Evolutionary conservation across 257 asterid species (phyloP).

Genomic region (Salvia miltiorrhiza): DNA sequence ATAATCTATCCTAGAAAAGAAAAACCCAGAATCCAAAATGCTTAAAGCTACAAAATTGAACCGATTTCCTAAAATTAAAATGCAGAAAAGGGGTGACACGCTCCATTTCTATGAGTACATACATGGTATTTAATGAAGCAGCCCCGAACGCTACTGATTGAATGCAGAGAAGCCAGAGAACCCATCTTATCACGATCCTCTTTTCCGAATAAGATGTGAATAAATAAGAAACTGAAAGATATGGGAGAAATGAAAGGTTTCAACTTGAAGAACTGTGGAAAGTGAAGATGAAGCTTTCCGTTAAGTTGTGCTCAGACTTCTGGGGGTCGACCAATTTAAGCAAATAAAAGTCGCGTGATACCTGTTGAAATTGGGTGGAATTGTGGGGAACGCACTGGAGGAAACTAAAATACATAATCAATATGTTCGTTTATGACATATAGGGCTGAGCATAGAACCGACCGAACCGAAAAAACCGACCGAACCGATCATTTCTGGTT

Average conservation of each 20-base stretch:
- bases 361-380: background rate
- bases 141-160: conserved; percentile 15
- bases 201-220: background rate
- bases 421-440: too few species aligned
- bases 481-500: too few species aligned
- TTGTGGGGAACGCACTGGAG: background rate
- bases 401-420: too few species aligned
- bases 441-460: too few species aligned
- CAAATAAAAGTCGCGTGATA: background rate
- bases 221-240: background rate
- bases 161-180: conserved; percentile 21
- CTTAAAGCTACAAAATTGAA: background rate
- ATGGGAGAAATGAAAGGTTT: background rate
- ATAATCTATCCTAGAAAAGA: background rate
- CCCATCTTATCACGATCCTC: background rate
- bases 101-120: background rate
- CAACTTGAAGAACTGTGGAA: background rate
- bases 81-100: background rate
- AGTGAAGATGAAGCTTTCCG: background rate
- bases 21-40: conserved; percentile 2
- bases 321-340: background rate
- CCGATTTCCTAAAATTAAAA: background rate
- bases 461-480: too few species aligned
- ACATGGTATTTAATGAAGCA: conserved; percentile 18
- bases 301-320: background rate